Evolutionary conservation across 2,329 filamentous ascomycete species (phyloP).

Genomic region (Mollisiaceae sp.): DNA sequence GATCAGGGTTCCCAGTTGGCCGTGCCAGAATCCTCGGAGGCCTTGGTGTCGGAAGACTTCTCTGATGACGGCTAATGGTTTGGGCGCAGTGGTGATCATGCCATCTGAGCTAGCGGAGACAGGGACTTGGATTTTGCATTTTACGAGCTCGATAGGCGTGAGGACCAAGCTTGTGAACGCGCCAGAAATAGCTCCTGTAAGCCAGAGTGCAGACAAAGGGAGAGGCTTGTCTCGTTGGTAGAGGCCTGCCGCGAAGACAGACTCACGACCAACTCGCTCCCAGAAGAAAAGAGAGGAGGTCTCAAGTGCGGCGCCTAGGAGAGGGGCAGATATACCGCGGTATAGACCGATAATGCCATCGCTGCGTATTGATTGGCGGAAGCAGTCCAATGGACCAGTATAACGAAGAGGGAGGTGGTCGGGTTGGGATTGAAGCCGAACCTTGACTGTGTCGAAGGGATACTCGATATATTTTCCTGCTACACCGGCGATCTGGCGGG

Average conservation of each 20-base stretch:
- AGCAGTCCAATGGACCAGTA: conserved; percentile 88
- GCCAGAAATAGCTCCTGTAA: conserved; percentile 85
- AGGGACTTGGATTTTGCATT: conserved; percentile 96
- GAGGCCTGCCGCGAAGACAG: conserved; percentile 59
- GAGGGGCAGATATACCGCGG: conserved; percentile 88
- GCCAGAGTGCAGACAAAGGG: conserved; percentile 75
- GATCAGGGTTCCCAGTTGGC: conserved; percentile 90
- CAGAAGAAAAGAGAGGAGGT: conserved; percentile 93
- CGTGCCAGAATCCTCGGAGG: conserved; percentile 88
- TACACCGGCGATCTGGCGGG: conserved; percentile 73
- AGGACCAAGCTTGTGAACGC: conserved; percentile 89
- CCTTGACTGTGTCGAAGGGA: conserved; percentile 98
- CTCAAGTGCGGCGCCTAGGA: conserved; percentile 90
- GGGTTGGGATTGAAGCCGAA: conserved; percentile 94
- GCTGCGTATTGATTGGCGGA: conserved; percentile 79
- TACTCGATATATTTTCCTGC: conserved; percentile 97
- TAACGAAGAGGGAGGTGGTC: conserved; percentile 82
- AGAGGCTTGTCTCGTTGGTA: conserved; percentile 62
- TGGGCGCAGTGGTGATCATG: conserved; percentile 54
- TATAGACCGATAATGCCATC: conserved; percentile 82
- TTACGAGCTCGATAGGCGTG: conserved; percentile 95
- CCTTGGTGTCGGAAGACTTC: conserved; percentile 85
- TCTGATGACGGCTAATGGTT: conserved; percentile 73
- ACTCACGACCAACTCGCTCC: conserved; percentile 75
- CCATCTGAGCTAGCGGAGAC: conserved; percentile 46